Evolutionary conservation across 2,329 filamentous ascomycete genomes (phyloP), one percentile per base, ranked within the genome.

Genomic region (Aspergillus neoniger): DNA sequence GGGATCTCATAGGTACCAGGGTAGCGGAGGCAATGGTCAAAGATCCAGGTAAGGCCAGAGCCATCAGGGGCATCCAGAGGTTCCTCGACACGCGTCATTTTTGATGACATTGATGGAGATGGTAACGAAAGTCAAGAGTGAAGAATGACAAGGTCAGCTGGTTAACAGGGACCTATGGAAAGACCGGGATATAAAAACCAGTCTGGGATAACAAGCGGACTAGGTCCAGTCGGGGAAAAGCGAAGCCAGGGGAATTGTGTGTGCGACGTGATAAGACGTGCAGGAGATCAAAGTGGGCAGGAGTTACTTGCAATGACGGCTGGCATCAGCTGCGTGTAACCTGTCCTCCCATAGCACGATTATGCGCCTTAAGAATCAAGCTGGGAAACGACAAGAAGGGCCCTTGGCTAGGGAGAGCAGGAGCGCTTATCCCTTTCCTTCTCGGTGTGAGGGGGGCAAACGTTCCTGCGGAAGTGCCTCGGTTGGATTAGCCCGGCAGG

Each of bases 1-100:
- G 87, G 87, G 32, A 89, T 85, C 68, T 89, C 87, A 69, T 89
- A 88, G 66, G 80, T 84, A 67, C 81, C 82, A 8, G 86, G 85
- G 69, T 88, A 86, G 60, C 83, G 82, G 56, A 88, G 75, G 59
- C 87, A 80, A 70, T 86, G 85, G 60, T 86, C 85, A 53, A 86
- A 78, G 62, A 87, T 84, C 81, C 83, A 81, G 62, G 78, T 74
- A 70, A 82, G 76, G 23, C 76, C 74, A 39, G 76, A 75, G 63
- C 78, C 79, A 65, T 79, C 74, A 7, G 73, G 72, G 58, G 58
- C 61, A 57, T 69, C 65, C 51, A 66, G 58, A 14, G 55, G 50
- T 57, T 70, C 62, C 43, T 65, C 61, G 15, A 58, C 52, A 28
- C 65, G 58, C 23, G 64, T 58, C 66, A 69, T 67, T 23, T 41